A percentile compares a stretch with the other conserved stretches of the same genome.
phyloP scores from a whole-genome alignment of 306 rosid genomes.

The Pyrus pyrifolia region DNA sequence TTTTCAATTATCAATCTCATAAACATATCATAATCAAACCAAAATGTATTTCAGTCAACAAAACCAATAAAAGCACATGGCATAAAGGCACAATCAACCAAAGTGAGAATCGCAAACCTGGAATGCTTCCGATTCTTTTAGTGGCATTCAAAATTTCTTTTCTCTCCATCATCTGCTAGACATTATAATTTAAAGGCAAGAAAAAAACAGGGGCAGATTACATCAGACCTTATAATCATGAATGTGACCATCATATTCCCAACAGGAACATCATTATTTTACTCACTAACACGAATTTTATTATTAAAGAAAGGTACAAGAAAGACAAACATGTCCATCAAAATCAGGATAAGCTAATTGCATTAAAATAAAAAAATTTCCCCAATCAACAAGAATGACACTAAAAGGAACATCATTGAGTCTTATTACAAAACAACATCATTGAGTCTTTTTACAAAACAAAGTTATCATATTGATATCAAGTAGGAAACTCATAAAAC shows the following conservation, averaged over 20 bases:
- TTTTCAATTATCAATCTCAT: neutral
- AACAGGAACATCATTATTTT: neutral
- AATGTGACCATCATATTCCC: neutral
- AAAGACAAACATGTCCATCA: neutral
- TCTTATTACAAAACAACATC: neutral
- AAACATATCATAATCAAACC: neutral
- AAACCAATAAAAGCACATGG: neutral
- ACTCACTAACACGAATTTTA: neutral
- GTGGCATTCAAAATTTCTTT: constrained; percentile 41
- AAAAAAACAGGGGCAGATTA: neutral
- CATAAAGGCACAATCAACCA: neutral
- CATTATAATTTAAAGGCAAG: constrained; percentile 8
- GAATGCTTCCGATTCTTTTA: constrained; percentile 70
- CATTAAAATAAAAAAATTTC: neutral
- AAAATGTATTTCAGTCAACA: neutral
- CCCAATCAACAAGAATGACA: neutral
- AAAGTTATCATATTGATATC: neutral
- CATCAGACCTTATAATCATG: neutral
- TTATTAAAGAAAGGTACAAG: neutral
- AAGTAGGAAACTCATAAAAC: neutral
- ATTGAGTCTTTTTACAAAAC: neutral
- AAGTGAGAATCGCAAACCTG: constrained; percentile 53
- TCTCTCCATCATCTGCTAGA: constrained; percentile 58
- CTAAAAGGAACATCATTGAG: neutral
- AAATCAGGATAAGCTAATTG: neutral